Evolutionary conservation across 495 filamentous ascomycete species (phyloP), one percentile per base, ranked within the genome.

Genomic region (Trichocladium antarcticum): DNA sequence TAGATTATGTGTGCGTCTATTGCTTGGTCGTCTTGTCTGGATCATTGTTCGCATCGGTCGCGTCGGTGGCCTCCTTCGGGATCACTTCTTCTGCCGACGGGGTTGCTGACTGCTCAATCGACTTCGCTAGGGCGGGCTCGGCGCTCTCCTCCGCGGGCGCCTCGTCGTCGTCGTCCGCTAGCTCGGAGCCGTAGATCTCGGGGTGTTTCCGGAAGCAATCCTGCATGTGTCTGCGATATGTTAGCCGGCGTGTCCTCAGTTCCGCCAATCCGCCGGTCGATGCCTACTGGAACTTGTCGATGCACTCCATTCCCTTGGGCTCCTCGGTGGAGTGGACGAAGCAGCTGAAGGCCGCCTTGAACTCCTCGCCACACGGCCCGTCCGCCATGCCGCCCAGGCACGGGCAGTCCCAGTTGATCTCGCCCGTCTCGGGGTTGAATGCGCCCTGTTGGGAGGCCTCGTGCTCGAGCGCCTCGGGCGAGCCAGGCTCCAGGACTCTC

Each of bases 341-440:
- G 74, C 92, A 98, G 78, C 87, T 93, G 59, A 98, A 98, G 0
- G 92, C 92, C 5, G 78, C 81, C 69, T 79, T 84, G 75, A 98
- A 98, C 59, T 96, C 78, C 66, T 90, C 87, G 27, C 93, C 92
- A 65, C 90, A 98, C 31, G 93, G 93, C 0, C 92, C 92, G 67
- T 95, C 74, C 8, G 92, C 92, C 92, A 98, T 98, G 22, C 92
- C 92, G 41, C 92, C 92, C 20, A 98, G 72, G 62, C 92, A 98
- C 16, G 93, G 92, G 68, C 92, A 98, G 63, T 96, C 92, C 93
- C 93, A 98, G 74, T 98, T 97, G 69, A 98, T 98, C 76, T 97
- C 92, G 54, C 92, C 92, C 8, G 92, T 98, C 74, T 97, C 93
- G 11, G 87, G 87, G 67, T 98, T 90, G 71, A 96, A 98, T 0